Evolutionary conservation across 2,329 filamentous ascomycete species (phyloP).

Genomic region (Ramichloridium luteum): DNA sequence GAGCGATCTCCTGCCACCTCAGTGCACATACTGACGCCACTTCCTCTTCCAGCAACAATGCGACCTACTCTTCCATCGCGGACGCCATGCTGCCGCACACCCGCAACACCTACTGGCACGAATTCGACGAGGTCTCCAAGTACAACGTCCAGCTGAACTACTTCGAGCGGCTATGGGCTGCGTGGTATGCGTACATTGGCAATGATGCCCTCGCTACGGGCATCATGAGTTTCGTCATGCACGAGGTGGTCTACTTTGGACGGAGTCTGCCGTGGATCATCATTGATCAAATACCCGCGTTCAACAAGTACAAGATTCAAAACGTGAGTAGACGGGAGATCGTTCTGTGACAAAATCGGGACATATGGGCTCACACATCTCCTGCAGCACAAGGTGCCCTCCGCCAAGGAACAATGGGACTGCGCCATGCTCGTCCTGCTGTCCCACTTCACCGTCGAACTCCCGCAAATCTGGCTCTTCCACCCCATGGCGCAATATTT

Average conservation of each 20-base stretch:
- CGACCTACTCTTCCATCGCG: conserved; percentile 22
- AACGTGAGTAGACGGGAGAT: conserved; percentile 41
- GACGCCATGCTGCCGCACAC: conserved; percentile 28
- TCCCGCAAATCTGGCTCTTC: conserved; percentile 98
- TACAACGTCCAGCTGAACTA: conserved; percentile 80
- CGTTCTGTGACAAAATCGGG: conserved; percentile 10
- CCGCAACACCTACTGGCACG: conserved; percentile 51
- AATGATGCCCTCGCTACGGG: conserved; percentile 94
- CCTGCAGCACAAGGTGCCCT: conserved; percentile 71
- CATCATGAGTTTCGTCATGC: conserved; percentile 93
- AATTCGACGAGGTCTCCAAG: conserved; percentile 52
- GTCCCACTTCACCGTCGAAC: conserved; percentile 93
- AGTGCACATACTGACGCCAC: conserved; percentile 2
- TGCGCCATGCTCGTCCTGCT: conserved; percentile 88
- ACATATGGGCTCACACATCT: too few species aligned
- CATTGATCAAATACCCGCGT: conserved; percentile 74
- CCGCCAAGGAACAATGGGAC: conserved; percentile 84
- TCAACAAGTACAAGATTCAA: conserved; percentile 93
- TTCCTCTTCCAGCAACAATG: conserved; percentile 17
- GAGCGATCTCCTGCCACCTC: not conserved
- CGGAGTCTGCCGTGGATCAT: conserved; percentile 84
- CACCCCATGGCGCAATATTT: conserved; percentile 91
- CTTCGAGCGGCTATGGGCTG: conserved; percentile 79
- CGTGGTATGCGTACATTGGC: conserved; percentile 97
- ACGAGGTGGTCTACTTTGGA: conserved; percentile 91